Conservation (phyloP, 2,329 filamentous ascomycete species). For the Cladophialophora carrionii region DNA sequence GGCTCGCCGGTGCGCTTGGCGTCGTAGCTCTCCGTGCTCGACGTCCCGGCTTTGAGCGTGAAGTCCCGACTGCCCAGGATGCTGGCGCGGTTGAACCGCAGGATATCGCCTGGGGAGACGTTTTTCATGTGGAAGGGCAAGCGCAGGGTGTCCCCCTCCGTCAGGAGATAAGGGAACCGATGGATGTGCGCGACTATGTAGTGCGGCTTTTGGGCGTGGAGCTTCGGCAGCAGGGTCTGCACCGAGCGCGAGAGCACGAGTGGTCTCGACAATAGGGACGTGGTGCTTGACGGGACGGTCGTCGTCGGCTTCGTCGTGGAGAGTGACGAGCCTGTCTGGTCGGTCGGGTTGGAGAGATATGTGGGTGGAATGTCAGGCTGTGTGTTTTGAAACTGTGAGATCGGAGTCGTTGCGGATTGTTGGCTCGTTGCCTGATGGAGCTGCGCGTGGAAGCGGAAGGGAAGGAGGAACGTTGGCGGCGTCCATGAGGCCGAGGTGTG, state of each 20-base stretch:
- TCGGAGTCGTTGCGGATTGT: constrained; percentile 29
- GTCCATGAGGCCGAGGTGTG: constrained; percentile 2
- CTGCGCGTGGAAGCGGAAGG: constrained; percentile 46
- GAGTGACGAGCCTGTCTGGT: constrained; percentile 23
- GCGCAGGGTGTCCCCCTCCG: constrained; percentile 70
- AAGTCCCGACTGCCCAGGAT: constrained; percentile 85
- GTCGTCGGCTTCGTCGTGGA: constrained; percentile 24
- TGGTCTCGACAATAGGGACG: constrained; percentile 37
- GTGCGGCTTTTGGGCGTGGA: constrained; percentile 51
- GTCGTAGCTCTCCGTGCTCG: constrained; percentile 48
- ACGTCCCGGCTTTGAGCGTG: constrained; percentile 71
- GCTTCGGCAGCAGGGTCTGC: constrained; percentile 49
- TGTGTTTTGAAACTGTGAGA: constrained; percentile 40
- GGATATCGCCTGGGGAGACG: constrained; percentile 77
- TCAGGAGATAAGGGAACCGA: constrained; percentile 55
- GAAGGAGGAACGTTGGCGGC: constrained; percentile 39
- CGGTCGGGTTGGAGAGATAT: constrained; percentile 35
- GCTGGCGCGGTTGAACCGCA: constrained; percentile 84
- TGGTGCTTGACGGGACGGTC: constrained; percentile 36
- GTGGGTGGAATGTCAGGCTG: constrained; percentile 41
- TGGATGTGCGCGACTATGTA: constrained; percentile 55
- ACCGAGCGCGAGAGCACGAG: constrained; percentile 49
- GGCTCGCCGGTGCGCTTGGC: constrained; percentile 36
- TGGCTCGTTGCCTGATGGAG: constrained; percentile 45
- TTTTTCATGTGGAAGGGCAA: constrained; percentile 79